Evolutionary conservation across 495 filamentous ascomycete genomes (phyloP).

Genomic region (Aspergillus leporis): DNA sequence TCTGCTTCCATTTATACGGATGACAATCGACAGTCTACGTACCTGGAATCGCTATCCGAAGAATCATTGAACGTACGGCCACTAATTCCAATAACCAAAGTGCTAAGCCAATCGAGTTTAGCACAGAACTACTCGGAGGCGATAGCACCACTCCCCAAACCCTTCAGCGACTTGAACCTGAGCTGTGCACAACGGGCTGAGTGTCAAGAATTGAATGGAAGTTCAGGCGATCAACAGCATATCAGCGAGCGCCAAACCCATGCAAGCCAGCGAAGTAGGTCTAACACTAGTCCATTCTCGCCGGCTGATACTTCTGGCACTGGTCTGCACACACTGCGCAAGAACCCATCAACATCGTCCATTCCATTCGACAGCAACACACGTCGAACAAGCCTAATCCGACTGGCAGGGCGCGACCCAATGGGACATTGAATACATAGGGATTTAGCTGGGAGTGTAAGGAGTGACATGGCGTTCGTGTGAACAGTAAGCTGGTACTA

Average conservation of each 20-base stretch:
- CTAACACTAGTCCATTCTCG: conserved; percentile 12
- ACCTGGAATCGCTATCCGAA: conserved; percentile 27
- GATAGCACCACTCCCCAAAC: conserved; percentile 46
- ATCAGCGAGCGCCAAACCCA: conserved; percentile 7
- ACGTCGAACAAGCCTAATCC: conserved; percentile 16
- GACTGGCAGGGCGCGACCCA: conserved; percentile 8
- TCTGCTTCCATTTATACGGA: conserved; percentile 45
- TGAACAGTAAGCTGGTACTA: too few species aligned
- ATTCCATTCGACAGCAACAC: conserved; percentile 14
- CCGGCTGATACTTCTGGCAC: conserved; percentile 3
- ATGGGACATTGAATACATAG: too few species aligned
- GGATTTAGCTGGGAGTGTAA: too few species aligned
- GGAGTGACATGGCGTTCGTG: conserved; percentile 20
- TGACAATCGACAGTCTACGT: conserved; percentile 33
- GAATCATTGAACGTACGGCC: conserved; percentile 27
- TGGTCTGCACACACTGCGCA: conserved; percentile 6
- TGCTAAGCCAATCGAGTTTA: conserved; percentile 40
- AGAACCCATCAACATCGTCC: conserved; percentile 21
- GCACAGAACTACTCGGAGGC: conserved; percentile 44
- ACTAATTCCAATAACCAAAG: conserved; percentile 16
- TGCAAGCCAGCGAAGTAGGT: conserved; percentile 11
- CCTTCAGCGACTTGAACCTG: conserved; percentile 43
- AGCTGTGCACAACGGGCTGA: conserved; percentile 28
- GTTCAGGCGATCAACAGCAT: conserved; percentile 1
- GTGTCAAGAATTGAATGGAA: neutral